Evolutionary conservation across 371 early-diverging fungal genomes (phyloP).

Genomic region (Apophysomyces sp.): DNA sequence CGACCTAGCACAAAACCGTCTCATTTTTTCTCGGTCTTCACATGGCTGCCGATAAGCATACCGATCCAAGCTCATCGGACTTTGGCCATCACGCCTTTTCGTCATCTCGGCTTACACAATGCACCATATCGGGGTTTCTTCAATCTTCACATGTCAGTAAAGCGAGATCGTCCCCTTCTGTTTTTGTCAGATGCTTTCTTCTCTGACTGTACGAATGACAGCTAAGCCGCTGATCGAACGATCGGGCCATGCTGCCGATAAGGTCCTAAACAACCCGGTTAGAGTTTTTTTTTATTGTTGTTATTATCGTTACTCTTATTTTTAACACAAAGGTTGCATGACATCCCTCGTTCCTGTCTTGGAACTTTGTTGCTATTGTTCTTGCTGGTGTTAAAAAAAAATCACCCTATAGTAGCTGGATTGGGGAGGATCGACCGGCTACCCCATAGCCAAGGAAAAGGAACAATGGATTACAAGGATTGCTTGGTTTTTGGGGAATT

Average conservation of each 20-base stretch:
- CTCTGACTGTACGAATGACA: not conserved
- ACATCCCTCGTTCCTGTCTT: not conserved
- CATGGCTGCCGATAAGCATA: not conserved
- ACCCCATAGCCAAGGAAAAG: not conserved
- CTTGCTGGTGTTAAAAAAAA: too few species aligned
- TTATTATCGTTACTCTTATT: not conserved
- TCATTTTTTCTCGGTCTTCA: not conserved
- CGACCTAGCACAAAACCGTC: not conserved
- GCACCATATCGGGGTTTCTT: not conserved
- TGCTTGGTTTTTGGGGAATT: not conserved
- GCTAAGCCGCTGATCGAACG: conserved; percentile 1
- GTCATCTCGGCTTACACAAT: conserved; percentile 1
- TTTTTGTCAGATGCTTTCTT: conserved; percentile 1
- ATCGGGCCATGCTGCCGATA: not conserved
- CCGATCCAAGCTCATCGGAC: not conserved
- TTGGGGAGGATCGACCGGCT: too few species aligned
- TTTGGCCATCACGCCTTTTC: not conserved
- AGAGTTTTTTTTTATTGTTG: too few species aligned
- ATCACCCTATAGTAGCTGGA: too few species aligned
- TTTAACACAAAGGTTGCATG: not conserved
- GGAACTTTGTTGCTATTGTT: too few species aligned
- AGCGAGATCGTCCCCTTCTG: not conserved
- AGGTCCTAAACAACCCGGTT: not conserved
- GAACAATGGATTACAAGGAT: not conserved
- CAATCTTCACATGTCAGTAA: not conserved